Evolutionary conservation across 2,329 filamentous ascomycete genomes (phyloP), one percentile per base, ranked within the genome.

Genomic region (Aaosphaeria pasadenensis): DNA sequence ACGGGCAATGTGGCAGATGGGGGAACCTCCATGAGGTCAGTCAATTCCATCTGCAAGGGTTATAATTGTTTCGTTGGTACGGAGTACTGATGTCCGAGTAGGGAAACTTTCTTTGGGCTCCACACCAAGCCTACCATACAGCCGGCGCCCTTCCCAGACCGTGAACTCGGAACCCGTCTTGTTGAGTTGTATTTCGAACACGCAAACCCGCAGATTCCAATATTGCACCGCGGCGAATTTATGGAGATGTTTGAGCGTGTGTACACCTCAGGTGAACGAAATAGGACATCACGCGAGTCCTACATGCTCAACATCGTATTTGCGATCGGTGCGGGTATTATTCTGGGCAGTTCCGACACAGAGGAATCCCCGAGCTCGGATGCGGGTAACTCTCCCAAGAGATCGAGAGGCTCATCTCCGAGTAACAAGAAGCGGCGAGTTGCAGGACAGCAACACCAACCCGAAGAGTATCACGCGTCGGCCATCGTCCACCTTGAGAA

Each of bases 301-400:
- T 97, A 96, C 71, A 83, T 95, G 74, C 78, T 97, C 53, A 96
- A 96, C 70, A 96, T 97, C 72, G 91, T 97, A 28, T 97, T 95
- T 73, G 92, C 92, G 11, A 96, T 97, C 60, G 94, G 94, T 5
- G 88, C 89, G 13, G 92, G 91, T 13, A 95, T 96, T 59, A 95
- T 96, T 55, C 84, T 96, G 57, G 88, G 74, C 47, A 71, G 70
- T 42, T 70, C 72, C 6, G 70, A 72, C 42, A 58, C 66, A 36
- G 57, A 57, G 44, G 64, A 59, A 38, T 63, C 64, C n/a, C 63
- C 65, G 30, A 48, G 55, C 6, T 62, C 62, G n/a, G 63, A 69
- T 39, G 48, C 48, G 30, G 53, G 56, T n/a, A 58, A 54, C 30
- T 63, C 66, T 31, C 58, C 67, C 11, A 57, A 45, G 32, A 63